Base-by-base conservation (phyloP, 2,329 filamentous ascomycete genomes). In the Pseudocercospora cruenta region DNA sequence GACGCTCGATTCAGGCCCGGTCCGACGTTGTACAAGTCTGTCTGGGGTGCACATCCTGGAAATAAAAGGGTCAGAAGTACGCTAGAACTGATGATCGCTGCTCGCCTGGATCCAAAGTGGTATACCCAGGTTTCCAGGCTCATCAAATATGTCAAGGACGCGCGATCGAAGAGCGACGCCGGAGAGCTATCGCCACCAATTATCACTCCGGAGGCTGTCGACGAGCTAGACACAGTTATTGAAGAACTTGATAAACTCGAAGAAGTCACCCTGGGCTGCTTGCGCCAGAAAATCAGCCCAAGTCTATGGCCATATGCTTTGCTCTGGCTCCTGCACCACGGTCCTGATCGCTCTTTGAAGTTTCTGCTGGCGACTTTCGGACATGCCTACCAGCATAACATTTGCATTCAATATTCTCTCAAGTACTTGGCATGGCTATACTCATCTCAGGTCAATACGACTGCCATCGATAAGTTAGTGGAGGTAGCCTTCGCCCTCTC, bases 271-370 rank as follows among this genome's bases (percentile, higher is more conserved):
- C 2, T 58, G 6, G 55, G 55, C n/a, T 58, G 28, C 24, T 31
- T 58, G 31, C 55, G 24, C 16, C 54, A 19, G 16, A 9, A 47
- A 58, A 36, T 45, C 39, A 31, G 47, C 49, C 12, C 31, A 7
- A 36, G 16, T 12, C 36, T 58, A 26, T 67, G 64, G 60, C 51
- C 24, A 24, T 39, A 26, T 12, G 64, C 62, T n/a, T 12, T 45
- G 33, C 73, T 85, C 14, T 83, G 80, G 80, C 71, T 83, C 21
- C 69, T 86, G 28, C 71, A 78, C 39, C 72, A 83, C 67, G 77
- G 78, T 36, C 79, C 80, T 7, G 67, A 74, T 28, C 68, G 74
- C 31, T 73, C 79, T 10, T 67, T 82, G 33, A 73, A 78, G 1
- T 82, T 85, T 67, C 70, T 87, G 21, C 68, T 78, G 22, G 77